A percentile compares a stretch with the other conserved stretches of the same genome.
phyloP scores from a whole-genome alignment of 371 early-diverging fungal species.

The Batrachochytrium dendrobatidis region DNA sequence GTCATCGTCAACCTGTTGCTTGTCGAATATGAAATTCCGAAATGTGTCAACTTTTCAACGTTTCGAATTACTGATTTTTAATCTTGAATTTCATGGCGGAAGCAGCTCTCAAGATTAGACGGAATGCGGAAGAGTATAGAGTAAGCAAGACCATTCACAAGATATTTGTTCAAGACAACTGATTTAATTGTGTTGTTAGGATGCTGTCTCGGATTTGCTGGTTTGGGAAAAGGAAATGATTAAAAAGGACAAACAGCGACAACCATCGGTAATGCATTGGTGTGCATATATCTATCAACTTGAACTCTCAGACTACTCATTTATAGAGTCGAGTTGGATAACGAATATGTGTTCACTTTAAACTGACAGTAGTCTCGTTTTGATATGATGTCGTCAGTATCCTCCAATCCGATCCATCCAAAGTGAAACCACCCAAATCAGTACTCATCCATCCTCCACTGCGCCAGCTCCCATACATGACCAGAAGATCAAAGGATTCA shows the following conservation, averaged over 20 bases:
- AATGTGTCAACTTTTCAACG: too few species aligned
- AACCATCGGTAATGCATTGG: neutral
- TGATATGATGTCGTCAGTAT: neutral
- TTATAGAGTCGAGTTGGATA: neutral
- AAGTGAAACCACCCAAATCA: neutral
- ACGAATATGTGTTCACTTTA: neutral
- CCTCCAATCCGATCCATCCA: neutral
- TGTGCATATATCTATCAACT: slow-evolving; percentile 3
- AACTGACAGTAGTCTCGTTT: neutral
- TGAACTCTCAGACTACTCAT: neutral
- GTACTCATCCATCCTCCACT: neutral
- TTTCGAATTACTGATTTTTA: too few species aligned
- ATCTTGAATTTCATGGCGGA: neutral
- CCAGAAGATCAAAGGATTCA: slow-evolving; percentile 12
- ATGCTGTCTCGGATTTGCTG: slow-evolving; percentile 19
- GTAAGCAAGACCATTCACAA: neutral
- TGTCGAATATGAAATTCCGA: too few species aligned
- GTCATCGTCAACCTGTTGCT: too few species aligned
- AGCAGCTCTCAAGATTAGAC: slow-evolving; percentile 20
- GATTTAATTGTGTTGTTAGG: neutral
- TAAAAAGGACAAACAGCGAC: slow-evolving; percentile 13
- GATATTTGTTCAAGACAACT: neutral
- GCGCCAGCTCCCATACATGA: neutral
- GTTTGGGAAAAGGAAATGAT: slow-evolving; percentile 36
- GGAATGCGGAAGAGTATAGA: slow-evolving; percentile 30